Evolutionary conservation across 1,284 basidiomycete species (phyloP).

Genomic region (Kwoniella shivajii): DNA sequence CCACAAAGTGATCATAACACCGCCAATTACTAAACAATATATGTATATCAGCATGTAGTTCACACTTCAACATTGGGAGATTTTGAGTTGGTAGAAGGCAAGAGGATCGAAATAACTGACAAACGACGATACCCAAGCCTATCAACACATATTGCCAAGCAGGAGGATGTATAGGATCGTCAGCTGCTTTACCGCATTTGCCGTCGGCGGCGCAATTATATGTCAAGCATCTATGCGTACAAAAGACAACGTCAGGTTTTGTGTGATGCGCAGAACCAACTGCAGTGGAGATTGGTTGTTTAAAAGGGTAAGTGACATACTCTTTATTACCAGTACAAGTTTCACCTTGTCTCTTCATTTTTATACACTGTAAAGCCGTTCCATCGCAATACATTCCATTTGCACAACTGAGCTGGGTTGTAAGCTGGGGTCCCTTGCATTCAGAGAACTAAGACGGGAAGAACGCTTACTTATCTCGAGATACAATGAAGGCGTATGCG

Average conservation of each 20-base stretch:
- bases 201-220: slow-evolving; percentile 71
- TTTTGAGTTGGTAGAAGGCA: too few species aligned
- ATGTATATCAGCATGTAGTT: too few species aligned
- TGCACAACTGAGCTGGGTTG: slow-evolving; percentile 38
- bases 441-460: background rate
- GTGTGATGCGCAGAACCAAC: too few species aligned
- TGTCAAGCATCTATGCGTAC: slow-evolving; percentile 63
- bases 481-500: slow-evolving; percentile 74
- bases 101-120: slow-evolving; percentile 54
- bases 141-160: slow-evolving; percentile 72
- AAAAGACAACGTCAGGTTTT: background rate
- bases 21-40: slow-evolving; percentile 65
- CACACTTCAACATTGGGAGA: too few species aligned
- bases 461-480: slow-evolving; percentile 62
- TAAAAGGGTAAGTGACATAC: too few species aligned
- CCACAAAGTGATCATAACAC: slow-evolving; percentile 68
- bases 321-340: slow-evolving; percentile 78
- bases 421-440: background rate
- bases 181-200: slow-evolving; percentile 64
- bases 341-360: slow-evolving; percentile 61
- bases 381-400: slow-evolving; percentile 74
- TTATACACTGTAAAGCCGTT: slow-evolving; percentile 62
- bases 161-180: slow-evolving; percentile 66
- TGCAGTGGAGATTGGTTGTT: too few species aligned
- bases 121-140: slow-evolving; percentile 69